Percentiles rank a stretch among this genome's conserved stretches.
Evolutionary conservation across 352 stramenopile species (phyloP).

Genomic region (Globisporangium apiculatum): DNA sequence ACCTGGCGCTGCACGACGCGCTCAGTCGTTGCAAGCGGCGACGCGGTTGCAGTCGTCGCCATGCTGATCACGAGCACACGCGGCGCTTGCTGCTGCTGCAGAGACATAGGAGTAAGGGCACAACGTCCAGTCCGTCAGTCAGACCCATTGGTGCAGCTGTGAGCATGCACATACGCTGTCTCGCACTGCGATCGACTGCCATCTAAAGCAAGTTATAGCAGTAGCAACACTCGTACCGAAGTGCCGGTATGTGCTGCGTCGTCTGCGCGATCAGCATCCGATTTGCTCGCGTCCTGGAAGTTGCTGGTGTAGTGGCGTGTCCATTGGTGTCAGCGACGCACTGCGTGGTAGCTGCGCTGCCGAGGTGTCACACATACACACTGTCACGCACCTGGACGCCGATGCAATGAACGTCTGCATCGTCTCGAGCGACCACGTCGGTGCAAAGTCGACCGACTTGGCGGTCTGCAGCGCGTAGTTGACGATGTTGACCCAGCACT

Average conservation of each 20-base stretch:
- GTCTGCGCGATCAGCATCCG: not conserved
- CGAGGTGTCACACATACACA: no score
- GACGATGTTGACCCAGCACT: slow-evolving; percentile 69
- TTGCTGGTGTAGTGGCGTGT: slow-evolving; percentile 1
- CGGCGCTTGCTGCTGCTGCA: slow-evolving; percentile 16
- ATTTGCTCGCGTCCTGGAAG: slow-evolving; percentile 10
- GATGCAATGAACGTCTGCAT: slow-evolving; percentile 68
- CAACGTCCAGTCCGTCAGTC: not conserved
- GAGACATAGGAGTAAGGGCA: not conserved
- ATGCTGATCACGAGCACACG: slow-evolving; percentile 63
- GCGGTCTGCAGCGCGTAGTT: slow-evolving; percentile 71
- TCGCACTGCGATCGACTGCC: no score
- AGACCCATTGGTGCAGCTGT: no score
- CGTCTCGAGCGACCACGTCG: slow-evolving; percentile 58
- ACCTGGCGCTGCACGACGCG: slow-evolving; percentile 60
- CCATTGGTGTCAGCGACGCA: not conserved
- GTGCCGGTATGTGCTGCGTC: not conserved
- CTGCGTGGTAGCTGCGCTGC: no score
- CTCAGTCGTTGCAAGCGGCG: slow-evolving; percentile 25
- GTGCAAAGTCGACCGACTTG: slow-evolving; percentile 55
- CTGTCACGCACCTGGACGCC: slow-evolving; percentile 38
- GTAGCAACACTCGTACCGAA: not conserved
- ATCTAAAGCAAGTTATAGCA: no score
- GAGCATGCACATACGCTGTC: no score
- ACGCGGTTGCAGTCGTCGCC: slow-evolving; percentile 22